phyloP scores from a whole-genome alignment of 2,329 filamentous ascomycete genomes.

The Arthrinium puccinioides region DNA sequence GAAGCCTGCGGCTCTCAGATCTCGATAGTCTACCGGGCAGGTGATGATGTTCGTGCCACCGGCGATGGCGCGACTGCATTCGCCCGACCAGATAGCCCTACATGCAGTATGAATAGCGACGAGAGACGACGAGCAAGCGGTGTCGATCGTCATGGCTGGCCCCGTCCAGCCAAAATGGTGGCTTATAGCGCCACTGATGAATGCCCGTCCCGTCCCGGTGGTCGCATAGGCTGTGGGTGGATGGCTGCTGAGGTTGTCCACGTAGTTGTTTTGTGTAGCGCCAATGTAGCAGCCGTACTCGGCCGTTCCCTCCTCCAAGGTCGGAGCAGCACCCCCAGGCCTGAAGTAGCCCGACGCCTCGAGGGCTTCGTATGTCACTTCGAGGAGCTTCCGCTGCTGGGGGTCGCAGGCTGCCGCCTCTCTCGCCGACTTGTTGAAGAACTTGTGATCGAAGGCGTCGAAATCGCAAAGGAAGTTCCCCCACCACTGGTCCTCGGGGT shows the following conservation, averaged over 20 bases:
- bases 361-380: conserved; percentile 16
- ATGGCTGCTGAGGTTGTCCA: conserved; percentile 30
- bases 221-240: conserved; percentile 27
- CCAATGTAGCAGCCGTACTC: conserved; percentile 31
- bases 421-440: conserved; percentile 14
- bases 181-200: conserved; percentile 20
- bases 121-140: conserved; percentile 29
- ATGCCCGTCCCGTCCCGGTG: conserved; percentile 17
- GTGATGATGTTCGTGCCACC: conserved; percentile 26
- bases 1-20: conserved; percentile 18
- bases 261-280: conserved; percentile 27
- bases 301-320: not conserved
- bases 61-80: conserved; percentile 24
- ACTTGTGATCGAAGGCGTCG: conserved; percentile 18
- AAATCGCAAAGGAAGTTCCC: conserved; percentile 18
- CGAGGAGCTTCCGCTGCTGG: conserved; percentile 12
- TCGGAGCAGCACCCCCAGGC: conserved; percentile 3
- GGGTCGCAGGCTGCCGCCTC: conserved; percentile 13
- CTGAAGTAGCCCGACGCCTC: conserved; percentile 18
- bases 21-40: conserved; percentile 18
- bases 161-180: conserved; percentile 29
- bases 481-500: conserved; percentile 17
- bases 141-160: conserved; percentile 23
- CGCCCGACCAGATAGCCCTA: conserved; percentile 19
- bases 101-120: conserved; percentile 31